phyloP scores from a whole-genome alignment of 2,329 filamentous ascomycete species.

The Xylariaceae sp. region DNA sequence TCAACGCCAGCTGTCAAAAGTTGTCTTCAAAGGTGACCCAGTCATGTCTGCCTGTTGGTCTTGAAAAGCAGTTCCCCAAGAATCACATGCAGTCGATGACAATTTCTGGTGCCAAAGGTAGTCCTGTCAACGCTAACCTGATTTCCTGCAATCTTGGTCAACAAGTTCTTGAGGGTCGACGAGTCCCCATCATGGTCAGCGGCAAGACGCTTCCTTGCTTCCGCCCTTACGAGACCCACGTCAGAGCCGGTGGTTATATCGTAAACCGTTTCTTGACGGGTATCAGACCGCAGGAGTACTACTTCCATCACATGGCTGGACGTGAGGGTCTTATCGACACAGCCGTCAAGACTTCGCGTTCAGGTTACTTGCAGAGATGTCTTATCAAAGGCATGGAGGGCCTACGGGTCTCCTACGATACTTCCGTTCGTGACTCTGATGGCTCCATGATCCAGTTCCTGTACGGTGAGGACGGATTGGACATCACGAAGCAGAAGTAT shows the following conservation, averaged over 20 bases:
- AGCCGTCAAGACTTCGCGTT: slow-evolving; percentile 95
- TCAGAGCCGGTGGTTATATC: slow-evolving; percentile 88
- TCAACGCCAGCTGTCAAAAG: slow-evolving; percentile 62
- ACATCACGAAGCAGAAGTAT: slow-evolving; percentile 91
- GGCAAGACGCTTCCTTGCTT: slow-evolving; percentile 95
- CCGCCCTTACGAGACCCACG: slow-evolving; percentile 81
- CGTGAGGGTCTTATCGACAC: slow-evolving; percentile 98
- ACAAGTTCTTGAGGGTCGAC: slow-evolving; percentile 88
- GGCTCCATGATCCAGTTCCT: slow-evolving; percentile 91
- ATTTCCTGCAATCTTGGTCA: slow-evolving; percentile 98
- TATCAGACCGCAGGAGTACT: slow-evolving; percentile 95
- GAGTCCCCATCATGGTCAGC: slow-evolving; percentile 96
- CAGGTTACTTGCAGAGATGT: slow-evolving; percentile 93
- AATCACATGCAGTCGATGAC: slow-evolving; percentile 99
- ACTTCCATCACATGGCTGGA: slow-evolving; percentile 99
- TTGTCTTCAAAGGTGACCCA: slow-evolving; percentile 76
- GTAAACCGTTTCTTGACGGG: slow-evolving; percentile 96
- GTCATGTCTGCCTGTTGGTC: slow-evolving; percentile 71
- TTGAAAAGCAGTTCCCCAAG: slow-evolving; percentile 87
- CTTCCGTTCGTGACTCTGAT: slow-evolving; percentile 88
- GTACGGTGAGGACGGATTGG: slow-evolving; percentile 93
- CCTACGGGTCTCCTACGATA: slow-evolving; percentile 85
- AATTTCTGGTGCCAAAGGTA: slow-evolving; percentile 90
- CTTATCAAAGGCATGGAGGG: slow-evolving; percentile 99
- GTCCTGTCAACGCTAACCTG: slow-evolving; percentile 86